A percentile compares a stretch with the other conserved stretches of the same genome.
Conservation (phyloP, 139 green algal species). For the Edaphochlamys debaryana region DNA sequence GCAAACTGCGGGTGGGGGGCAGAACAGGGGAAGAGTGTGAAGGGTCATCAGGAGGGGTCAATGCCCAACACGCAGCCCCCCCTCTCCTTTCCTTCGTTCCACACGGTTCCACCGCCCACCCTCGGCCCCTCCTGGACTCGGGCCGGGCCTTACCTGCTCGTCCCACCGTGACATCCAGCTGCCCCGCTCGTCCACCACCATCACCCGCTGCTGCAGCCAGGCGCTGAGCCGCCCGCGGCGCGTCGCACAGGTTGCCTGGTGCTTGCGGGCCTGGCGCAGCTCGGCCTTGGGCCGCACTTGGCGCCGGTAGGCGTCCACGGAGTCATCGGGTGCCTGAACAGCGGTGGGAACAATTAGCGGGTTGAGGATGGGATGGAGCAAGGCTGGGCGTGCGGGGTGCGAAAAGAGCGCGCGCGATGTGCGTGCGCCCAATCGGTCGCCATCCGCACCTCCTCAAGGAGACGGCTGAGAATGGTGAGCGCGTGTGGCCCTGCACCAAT, state of each 20-base stretch:
- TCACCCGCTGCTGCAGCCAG: neutral
- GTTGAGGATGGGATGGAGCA: too few species aligned
- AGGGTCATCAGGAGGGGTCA: neutral
- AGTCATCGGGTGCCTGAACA: neutral
- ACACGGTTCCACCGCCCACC: neutral
- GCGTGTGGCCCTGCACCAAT: neutral
- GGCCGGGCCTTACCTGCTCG: too few species aligned
- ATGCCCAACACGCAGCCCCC: neutral
- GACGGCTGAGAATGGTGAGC: neutral
- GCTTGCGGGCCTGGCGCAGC: neutral
- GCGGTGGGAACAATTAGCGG: too few species aligned
- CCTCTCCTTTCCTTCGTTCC: too few species aligned
- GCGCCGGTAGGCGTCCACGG: neutral
- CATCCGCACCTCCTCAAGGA: neutral
- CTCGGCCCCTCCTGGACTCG: too few species aligned
- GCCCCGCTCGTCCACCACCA: neutral
- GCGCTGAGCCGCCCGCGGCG: neutral
- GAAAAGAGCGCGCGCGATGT: too few species aligned
- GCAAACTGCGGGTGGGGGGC: neutral
- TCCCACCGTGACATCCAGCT: neutral
- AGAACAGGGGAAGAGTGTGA: neutral
- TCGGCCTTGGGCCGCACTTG: neutral
- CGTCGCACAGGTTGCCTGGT: neutral
- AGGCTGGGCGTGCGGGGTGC: too few species aligned
- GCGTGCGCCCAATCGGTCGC: too few species aligned